Evolutionary conservation across 805 yeast species (phyloP), one percentile per base, ranked within the genome.

Genomic region (Huiozyma sinensis): DNA sequence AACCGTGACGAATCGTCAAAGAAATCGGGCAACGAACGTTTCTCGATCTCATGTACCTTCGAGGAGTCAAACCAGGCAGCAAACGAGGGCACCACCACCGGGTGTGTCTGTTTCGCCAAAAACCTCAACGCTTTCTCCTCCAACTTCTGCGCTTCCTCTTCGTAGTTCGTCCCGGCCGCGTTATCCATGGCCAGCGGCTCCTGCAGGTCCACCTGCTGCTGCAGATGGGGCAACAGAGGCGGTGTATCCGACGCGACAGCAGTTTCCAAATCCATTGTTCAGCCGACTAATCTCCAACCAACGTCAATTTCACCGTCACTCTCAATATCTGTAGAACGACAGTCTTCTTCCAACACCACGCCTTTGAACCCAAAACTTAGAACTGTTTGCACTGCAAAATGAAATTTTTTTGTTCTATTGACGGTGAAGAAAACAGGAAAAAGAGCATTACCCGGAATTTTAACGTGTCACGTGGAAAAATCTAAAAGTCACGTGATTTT

Each of bases 61-160:
- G 73, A 73, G 72, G 84, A 72, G 44, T 79, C 72, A 59, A 88
- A 88, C 97, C 97, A 89, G 30, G 82, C 65, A 0, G 95, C 73
- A 60, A 86, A 89, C 0, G 95, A 85, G 6, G 97, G 97, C 28
- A 88, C 70, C 4, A 88, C 80, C 38, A 88, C 80, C 0, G 88
- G 77, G 57, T 87, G 95, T 0, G 95, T 78, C 64, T 89, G 97
- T 43, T 61, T 61, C 12, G 64, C 62, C 35, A 60, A 44, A 42
- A 60, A 63, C 13, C 64, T 45, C 24, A 53, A 47, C 3, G 67
- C 65, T 48, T 60, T 58, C 27, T 60, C 65, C 43, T 62, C 65
- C 38, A 63, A 47, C 40, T 59, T 61, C 44, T 60, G 55, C 4
- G 65, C 61, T 40, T 63, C 65, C 34, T 61, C 58, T 32, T 60